phyloP scores from a whole-genome alignment of 352 stramenopile genomes.

The Peronospora destructor region DNA sequence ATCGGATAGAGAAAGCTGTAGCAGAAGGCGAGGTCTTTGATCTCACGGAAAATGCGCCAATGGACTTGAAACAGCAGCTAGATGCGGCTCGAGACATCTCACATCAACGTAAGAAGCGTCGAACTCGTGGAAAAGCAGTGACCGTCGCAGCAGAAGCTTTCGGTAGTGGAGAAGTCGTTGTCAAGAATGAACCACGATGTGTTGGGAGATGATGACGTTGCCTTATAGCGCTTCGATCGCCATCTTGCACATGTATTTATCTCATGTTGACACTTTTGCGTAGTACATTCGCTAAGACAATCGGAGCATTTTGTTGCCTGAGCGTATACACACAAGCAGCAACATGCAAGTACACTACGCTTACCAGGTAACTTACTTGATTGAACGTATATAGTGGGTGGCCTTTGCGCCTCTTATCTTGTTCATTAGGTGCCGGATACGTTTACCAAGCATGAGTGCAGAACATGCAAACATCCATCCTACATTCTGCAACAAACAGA shows the following conservation, averaged over 20 bases:
- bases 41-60: constrained; percentile 50
- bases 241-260: neutral
- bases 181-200: constrained; percentile 23
- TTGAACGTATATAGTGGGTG: too few relatives aligned
- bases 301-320: neutral
- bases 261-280: constrained; percentile 3
- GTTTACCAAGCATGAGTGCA: too few relatives aligned
- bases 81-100: constrained; percentile 16
- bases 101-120: constrained; percentile 32
- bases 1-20: constrained; percentile 40
- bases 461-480: too few relatives aligned
- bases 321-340: neutral
- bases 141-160: neutral
- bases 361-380: neutral
- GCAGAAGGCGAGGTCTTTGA: constrained; percentile 60
- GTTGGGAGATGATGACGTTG: neutral
- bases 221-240: neutral
- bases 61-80: constrained; percentile 32
- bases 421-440: too few relatives aligned
- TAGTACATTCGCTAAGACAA: neutral
- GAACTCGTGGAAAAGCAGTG: constrained; percentile 9
- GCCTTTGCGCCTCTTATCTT: too few relatives aligned
- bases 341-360: neutral
- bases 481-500: neutral
- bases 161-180: constrained; percentile 1